phyloP scores from a whole-genome alignment of 768 basidiomycete species.

The Kwoniella dendrophila region DNA sequence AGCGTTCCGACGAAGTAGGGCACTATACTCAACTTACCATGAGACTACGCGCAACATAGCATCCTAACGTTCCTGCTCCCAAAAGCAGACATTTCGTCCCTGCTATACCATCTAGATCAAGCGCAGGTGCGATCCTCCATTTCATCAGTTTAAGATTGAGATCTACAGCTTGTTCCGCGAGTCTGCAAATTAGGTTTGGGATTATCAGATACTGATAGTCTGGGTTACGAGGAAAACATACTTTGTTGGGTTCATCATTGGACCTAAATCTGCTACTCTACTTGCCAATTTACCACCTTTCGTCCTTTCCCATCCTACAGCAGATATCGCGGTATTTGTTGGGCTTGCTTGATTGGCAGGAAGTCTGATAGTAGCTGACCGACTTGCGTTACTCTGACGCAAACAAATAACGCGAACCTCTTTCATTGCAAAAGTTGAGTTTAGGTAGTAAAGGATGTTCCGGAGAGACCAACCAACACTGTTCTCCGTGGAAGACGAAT shows the following conservation, averaged over 20 bases:
- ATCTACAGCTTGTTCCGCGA: constrained; percentile 96
- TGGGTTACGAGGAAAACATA: constrained; percentile 48
- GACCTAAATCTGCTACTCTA: constrained; percentile 82
- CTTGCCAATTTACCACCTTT: constrained; percentile 81
- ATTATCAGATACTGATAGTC: background rate
- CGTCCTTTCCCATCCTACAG: constrained; percentile 97
- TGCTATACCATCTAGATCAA: constrained; percentile 86
- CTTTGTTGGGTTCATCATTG: constrained; percentile 93
- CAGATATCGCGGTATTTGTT: constrained; percentile 59
- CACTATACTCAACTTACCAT: constrained; percentile 65
- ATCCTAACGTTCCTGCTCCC: constrained; percentile 94
- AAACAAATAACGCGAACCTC: constrained; percentile 71
- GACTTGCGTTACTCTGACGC: constrained; percentile 59
- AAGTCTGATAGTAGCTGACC: constrained; percentile 2
- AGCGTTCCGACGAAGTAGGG: background rate
- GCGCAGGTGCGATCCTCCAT: constrained; percentile 87
- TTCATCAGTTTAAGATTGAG: constrained; percentile 96
- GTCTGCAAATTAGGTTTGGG: constrained; percentile 59
- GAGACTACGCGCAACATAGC: constrained; percentile 87
- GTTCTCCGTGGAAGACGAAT: constrained; percentile 75
- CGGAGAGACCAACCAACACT: constrained; percentile 92
- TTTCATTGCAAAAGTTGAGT: constrained; percentile 61
- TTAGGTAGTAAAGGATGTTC: constrained; percentile 83
- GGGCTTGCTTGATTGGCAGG: background rate
- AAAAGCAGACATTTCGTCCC: constrained; percentile 78